Evolutionary conservation across 768 basidiomycete species (phyloP).

Genomic region (Psilocybe tampanensis): DNA sequence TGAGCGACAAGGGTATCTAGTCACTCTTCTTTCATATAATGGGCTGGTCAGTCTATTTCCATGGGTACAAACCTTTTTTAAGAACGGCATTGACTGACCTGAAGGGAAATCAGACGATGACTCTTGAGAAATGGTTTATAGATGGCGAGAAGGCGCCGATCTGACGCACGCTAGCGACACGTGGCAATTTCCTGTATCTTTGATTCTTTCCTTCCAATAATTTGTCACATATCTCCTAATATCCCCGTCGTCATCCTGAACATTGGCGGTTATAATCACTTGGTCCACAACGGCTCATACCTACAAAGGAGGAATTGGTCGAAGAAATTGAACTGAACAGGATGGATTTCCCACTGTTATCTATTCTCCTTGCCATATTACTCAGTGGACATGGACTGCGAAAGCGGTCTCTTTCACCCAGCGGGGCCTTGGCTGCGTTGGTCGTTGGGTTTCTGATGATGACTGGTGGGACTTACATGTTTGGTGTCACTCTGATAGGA

Average conservation of each 20-base stretch:
- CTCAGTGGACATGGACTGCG: constrained; percentile 71
- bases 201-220: neutral
- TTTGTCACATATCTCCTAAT: neutral
- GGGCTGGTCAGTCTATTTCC: no score
- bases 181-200: neutral
- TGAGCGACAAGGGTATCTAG: no score
- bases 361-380: constrained; percentile 49
- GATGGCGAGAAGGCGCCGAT: neutral
- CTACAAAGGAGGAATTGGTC: neutral
- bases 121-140: neutral
- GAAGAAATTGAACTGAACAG: neutral
- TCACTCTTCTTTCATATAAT: no score
- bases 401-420: constrained; percentile 74
- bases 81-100: no score
- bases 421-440: constrained; percentile 79
- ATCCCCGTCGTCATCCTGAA: neutral
- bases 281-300: neutral
- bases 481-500: constrained; percentile 67
- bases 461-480: constrained; percentile 62
- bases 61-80: no score
- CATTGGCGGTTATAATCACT: neutral
- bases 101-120: no score
- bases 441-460: constrained; percentile 75
- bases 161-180: neutral
- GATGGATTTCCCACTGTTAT: constrained; percentile 18